These are phyloP conservation scores for Lodderomyces metapsilosis DNA, from an alignment of 1,139 yeast species.

Conservation along the genomic window DNA sequence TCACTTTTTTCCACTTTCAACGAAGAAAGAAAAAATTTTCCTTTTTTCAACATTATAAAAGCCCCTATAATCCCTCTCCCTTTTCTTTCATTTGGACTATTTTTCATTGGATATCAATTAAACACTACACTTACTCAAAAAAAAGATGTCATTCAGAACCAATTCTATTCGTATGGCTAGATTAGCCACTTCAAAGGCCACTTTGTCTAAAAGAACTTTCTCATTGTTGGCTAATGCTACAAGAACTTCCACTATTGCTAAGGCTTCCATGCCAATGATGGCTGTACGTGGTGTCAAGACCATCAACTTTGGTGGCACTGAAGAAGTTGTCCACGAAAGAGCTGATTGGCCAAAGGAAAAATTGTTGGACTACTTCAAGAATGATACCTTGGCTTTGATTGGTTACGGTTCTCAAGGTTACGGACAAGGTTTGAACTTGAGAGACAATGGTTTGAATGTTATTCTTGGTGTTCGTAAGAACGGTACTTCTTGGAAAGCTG, in stretches of 20 bases:
- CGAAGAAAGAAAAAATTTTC: slow-evolving; percentile 3
- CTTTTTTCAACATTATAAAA: not conserved
- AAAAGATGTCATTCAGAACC: slow-evolving; percentile 59
- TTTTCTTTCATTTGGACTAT: slow-evolving; percentile 1
- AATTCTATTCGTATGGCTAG: slow-evolving; percentile 63
- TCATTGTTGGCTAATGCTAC: slow-evolving; percentile 54
- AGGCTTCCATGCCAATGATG: slow-evolving; percentile 29
- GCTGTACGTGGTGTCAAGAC: slow-evolving; percentile 86
- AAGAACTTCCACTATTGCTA: slow-evolving; percentile 23
- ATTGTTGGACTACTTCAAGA: slow-evolving; percentile 92
- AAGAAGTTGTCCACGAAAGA: slow-evolving; percentile 96
- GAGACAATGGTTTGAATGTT: slow-evolving; percentile 98
- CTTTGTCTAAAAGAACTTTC: slow-evolving; percentile 65
- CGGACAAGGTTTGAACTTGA: slow-evolving; percentile 98
- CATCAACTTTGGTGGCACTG: slow-evolving; percentile 95
- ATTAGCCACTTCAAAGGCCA: slow-evolving; percentile 52
- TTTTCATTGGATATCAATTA: slow-evolving; percentile 1
- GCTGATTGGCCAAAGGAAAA: slow-evolving; percentile 99
- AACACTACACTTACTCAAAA: slow-evolving; percentile 5
- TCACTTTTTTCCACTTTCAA: slow-evolving; percentile 11
- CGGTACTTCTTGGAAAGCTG: slow-evolving; percentile 99
- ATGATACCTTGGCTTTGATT: slow-evolving; percentile 94
- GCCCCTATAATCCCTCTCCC: slow-evolving; percentile 3
- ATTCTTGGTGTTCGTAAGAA: slow-evolving; percentile 97
- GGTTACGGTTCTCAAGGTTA: slow-evolving; percentile 99